Evolutionary conservation across 2,329 filamentous ascomycete species (phyloP), one percentile per base, ranked within the genome.

Genomic region (Pseudogymnoascus sp.): DNA sequence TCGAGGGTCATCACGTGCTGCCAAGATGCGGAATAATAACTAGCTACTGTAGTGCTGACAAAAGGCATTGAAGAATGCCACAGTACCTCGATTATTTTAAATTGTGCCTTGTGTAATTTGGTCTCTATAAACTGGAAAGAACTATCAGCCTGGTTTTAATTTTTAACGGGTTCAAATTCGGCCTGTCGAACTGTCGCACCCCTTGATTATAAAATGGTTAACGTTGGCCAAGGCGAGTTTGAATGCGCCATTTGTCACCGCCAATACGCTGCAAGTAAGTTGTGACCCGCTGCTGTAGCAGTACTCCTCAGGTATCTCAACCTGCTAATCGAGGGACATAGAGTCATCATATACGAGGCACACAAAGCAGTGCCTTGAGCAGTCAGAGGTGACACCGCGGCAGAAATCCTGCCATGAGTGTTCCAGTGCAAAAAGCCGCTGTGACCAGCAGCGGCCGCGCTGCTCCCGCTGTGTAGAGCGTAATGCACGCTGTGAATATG

Each of bases 331-430:
- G 44, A 51, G 44, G 17, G 27, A 13, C 27, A 31, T 51, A 61
- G 61, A 58, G 3, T 63, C 58, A 36, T 63, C 61, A 15, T 63
- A 48, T 51, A 41, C 44, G 13, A 41, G 61, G 13, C 61, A 63
- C 58, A 60, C 61, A 25, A 63, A 42, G 36, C 61, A 63, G 27
- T 63, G 61, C 38, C 58, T 39, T 15, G 35, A 25, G 33, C 38
- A 36, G 29, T 27, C 29, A 12, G 41, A 51, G 8, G 44, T 51
- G 27, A 31, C 41, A 8, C 51, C 61, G 8, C 64, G 68, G 38
- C 69, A 71, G 60, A 72, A 72, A 60, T 68, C 70, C 25, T 72
- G 71, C 36, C 68, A 66, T 17, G 64, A 62, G 27, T 72, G 70
- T 61, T 68, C 68, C 10, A 33, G 27, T n/a, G 68, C 69, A 17